Conservation (phyloP, 805 yeast species). For the Pichia pseudocactophila region DNA sequence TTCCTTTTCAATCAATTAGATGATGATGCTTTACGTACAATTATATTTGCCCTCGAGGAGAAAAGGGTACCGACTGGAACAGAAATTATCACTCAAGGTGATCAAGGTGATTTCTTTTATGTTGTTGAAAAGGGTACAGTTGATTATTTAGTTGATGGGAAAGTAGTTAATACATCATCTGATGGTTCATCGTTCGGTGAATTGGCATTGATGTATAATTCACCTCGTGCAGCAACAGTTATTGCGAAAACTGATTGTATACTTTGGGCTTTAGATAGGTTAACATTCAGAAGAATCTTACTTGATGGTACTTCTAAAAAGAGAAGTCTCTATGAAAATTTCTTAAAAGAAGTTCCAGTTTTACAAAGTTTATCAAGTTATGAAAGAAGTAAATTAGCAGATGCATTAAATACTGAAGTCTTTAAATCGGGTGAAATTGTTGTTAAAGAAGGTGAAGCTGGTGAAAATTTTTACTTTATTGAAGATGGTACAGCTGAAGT, state of each 20-base stretch:
- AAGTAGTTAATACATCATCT: slow-evolving; percentile 64
- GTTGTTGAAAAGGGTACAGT: slow-evolving; percentile 80
- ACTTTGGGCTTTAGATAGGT: slow-evolving; percentile 89
- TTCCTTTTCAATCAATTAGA: slow-evolving; percentile 82
- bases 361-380: slow-evolving; percentile 62
- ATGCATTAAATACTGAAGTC: slow-evolving; percentile 76
- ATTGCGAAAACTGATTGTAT: slow-evolving; percentile 60
- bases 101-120: slow-evolving; percentile 89
- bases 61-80: slow-evolving; percentile 49
- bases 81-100: slow-evolving; percentile 81
- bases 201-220: slow-evolving; percentile 92
- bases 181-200: slow-evolving; percentile 94
- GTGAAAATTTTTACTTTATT: slow-evolving; percentile 65
- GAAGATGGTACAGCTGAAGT: slow-evolving; percentile 82
- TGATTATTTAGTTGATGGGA: slow-evolving; percentile 65
- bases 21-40: slow-evolving; percentile 63
- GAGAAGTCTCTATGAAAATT: slow-evolving; percentile 83
- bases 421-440: slow-evolving; percentile 66
- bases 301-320: slow-evolving; percentile 85
- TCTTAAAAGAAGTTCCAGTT: slow-evolving; percentile 79
- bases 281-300: slow-evolving; percentile 85
- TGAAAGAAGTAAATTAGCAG: slow-evolving; percentile 88
- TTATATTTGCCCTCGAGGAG: slow-evolving; percentile 77
- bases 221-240: slow-evolving; percentile 96
- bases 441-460: slow-evolving; percentile 78